Base-by-base conservation (phyloP, 2,329 filamentous ascomycete species). In the Fusarium poae region DNA sequence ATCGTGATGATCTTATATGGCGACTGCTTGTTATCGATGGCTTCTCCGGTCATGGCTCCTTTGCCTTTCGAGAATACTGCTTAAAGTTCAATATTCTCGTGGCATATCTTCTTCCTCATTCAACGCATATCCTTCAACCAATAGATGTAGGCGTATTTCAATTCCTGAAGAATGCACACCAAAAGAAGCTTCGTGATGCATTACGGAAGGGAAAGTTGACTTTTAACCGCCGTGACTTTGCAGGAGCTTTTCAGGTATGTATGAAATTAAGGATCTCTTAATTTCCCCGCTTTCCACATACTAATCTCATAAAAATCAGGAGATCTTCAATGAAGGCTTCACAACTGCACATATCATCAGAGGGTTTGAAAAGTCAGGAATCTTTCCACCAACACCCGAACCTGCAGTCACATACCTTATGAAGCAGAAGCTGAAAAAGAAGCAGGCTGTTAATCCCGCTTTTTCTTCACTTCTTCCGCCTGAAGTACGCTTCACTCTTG, bases 41-140 rank as follows among this genome's bases (percentile, higher is more conserved):
- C 23, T 44, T 44, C 23, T 16, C 23, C 32, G 52, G 52, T 5
- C 52, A 56, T 34, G 52, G 52, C 43, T 1, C 13, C 43, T 56
- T 56, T 18, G 21, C 10, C 16, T 56, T 48, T 29, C 23, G 43
- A 25, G 52, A 56, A 21, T 56, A 56, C 25, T 56, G 43, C 30
- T 25, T 48, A 10, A 56, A 56, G 23, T 51, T 57, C 13, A 21
- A 57, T 27, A 57, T 57, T 18, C 35, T 57, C 37, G 40, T 57
- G 4, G 37, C 30, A 7, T 40, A 25, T 12, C 23, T 57, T 3
- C 55, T 34, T 32, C 29, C 55, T 43, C 55, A 57, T 18, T 57
- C 55, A 50, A 57, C 45, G 2, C 55, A 57, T 16, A 21, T 51
- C 5, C 45, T 57, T 5, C 45, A 57, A 30, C 55, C 46, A 23